phyloP scores from a whole-genome alignment of 192 early-diverging fungal genomes.

The Mortierella antarctica region DNA sequence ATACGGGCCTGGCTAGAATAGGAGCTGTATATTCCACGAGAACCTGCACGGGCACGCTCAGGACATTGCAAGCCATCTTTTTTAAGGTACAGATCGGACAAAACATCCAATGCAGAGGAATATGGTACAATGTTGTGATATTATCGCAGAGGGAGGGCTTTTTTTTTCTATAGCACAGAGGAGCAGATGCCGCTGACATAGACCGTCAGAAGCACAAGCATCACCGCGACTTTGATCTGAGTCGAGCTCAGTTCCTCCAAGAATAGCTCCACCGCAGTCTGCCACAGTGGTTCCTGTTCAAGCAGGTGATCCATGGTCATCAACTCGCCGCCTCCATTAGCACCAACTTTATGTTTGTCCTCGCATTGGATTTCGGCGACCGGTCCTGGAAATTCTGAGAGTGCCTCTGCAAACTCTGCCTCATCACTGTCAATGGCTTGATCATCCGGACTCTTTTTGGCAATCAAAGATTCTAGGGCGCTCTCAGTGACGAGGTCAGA shows the following conservation, averaged over 20 bases:
- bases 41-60: too few species aligned
- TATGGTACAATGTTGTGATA: too few species aligned
- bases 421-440: conserved; percentile 29
- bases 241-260: conserved; percentile 17
- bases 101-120: too few species aligned
- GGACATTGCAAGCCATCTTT: too few species aligned
- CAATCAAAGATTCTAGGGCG: too few species aligned
- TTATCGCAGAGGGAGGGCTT: neutral
- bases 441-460: conserved; percentile 2
- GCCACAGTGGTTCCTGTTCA: conserved; percentile 19
- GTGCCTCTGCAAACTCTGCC: conserved; percentile 33
- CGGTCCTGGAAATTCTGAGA: neutral
- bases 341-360: too few species aligned
- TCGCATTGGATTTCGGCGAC: neutral
- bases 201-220: conserved; percentile 12
- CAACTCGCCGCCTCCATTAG: neutral
- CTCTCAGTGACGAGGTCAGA: too few species aligned
- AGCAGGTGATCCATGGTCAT: conserved; percentile 18
- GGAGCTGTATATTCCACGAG: too few species aligned
- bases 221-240: conserved; percentile 9
- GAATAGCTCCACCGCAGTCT: conserved; percentile 8
- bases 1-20: too few species aligned
- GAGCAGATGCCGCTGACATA: conserved; percentile 7
- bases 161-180: neutral
- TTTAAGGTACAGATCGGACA: too few species aligned